Evolutionary conservation across 2,329 filamentous ascomycete genomes (phyloP).

Genomic region (Trichoderma citrinoviride): DNA sequence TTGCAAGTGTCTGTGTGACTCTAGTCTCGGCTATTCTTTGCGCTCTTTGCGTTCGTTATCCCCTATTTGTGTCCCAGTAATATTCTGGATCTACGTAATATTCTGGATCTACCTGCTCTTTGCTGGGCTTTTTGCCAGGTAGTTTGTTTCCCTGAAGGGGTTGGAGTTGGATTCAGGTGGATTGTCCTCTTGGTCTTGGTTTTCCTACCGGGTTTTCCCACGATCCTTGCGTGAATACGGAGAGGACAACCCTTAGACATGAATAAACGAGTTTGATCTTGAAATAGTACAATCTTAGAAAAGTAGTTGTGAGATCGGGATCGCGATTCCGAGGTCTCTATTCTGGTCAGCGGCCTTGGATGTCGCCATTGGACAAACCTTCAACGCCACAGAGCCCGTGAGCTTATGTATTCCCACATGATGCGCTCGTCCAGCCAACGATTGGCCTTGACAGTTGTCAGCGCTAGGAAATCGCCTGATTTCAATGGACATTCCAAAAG

Average conservation of each 20-base stretch:
- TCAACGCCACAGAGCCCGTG: not conserved
- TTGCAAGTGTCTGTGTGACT: not conserved
- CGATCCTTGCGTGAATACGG: not conserved
- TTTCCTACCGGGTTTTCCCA: constrained; percentile 14
- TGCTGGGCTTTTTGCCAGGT: not conserved
- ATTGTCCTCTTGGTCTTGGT: not conserved
- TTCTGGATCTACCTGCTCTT: not conserved
- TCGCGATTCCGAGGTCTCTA: not conserved
- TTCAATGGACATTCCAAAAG: too few species aligned
- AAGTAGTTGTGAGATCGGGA: not conserved
- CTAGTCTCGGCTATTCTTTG: not conserved
- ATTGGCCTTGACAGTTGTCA: not conserved
- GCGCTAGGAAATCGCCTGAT: not conserved
- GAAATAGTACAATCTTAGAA: too few species aligned
- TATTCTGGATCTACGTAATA: not conserved
- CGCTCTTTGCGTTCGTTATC: too few species aligned
- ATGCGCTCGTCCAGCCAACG: not conserved
- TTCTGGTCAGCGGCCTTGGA: too few species aligned
- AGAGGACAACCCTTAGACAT: not conserved
- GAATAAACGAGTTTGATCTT: not conserved
- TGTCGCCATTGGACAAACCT: not conserved
- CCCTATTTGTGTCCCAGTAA: not conserved
- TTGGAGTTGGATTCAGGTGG: not conserved
- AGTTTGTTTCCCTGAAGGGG: not conserved
- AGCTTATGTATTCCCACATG: not conserved